Base-by-base conservation (phyloP, 306 rosid species). In the Betula pendula region DNA sequence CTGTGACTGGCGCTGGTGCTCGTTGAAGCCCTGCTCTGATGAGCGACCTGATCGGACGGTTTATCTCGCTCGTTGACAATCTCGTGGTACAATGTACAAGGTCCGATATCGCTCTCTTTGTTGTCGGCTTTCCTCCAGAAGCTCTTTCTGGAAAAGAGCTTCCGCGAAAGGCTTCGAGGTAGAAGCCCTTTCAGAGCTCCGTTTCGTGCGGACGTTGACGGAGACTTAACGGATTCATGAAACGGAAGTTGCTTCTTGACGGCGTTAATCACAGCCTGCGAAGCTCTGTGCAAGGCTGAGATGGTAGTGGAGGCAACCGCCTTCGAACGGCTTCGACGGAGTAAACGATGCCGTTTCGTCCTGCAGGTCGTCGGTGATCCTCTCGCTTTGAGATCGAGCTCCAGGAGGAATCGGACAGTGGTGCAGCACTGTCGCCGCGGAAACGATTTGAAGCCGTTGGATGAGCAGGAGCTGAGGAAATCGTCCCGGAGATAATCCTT, bases 351-450 rank as follows among this genome's bases (percentile, higher is more conserved):
- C 11, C 15, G 63, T 8, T 66, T 78, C 12, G 11, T 49, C 42
- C 42, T 6, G 42, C n/a, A n/a, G n/a, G n/a, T 38, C 42, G 42
- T 3, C 31, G 60, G 56, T 27, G 20, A 56, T 60, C 59, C 68
- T 51, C 62, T 85, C 60, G 72, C 62, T 71, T 73, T 85, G 75
- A 89, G 87, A 50, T 87, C 89, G 74, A 77, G 72, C 55, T 89
- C 84, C 73, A 85, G 81, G 69, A 89, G 85, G 51, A 87, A 78
- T 19, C 87, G 80, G 74, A 85, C 79, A 68, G 81, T 80, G 38
- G 87, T 59, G 91, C 96, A 90, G 88, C 96, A 94, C 52, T 84
- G 92, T 42, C 90, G 80, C 29, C 97, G 90, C 0, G 97, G 93
- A 24, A 94, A 79, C 11, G 96, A 89, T 72, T 85, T 88, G 90